Percentiles rank a stretch among this genome's conserved stretches.
Conservation (phyloP, 2,329 filamentous ascomycete genomes). For the Sarocladium strictum region DNA sequence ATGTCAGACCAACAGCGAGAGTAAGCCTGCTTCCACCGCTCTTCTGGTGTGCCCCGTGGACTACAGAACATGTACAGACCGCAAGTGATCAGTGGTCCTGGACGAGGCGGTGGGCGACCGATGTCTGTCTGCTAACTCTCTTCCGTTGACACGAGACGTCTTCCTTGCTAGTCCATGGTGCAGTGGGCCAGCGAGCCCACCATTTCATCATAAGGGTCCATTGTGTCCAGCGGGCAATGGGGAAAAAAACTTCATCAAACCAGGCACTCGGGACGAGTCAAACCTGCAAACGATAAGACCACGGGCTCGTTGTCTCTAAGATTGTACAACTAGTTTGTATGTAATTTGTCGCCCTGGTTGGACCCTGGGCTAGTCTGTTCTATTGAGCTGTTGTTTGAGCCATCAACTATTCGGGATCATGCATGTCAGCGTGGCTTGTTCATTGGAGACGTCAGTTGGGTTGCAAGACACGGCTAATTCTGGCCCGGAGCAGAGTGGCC, state of each 20-base stretch:
- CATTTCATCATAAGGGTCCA: slow-evolving; percentile 9
- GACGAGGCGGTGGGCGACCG: background rate
- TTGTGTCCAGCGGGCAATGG: background rate
- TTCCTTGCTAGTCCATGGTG: background rate
- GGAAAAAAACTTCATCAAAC: background rate
- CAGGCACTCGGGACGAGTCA: slow-evolving; percentile 1
- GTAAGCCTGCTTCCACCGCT: background rate
- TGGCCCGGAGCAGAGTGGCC: no score
- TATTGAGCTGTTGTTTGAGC: background rate
- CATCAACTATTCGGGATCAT: background rate
- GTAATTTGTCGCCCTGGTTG: no score
- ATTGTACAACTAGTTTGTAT: no score
- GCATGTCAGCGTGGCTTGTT: background rate
- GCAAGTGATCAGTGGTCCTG: background rate
- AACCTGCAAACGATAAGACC: no score
- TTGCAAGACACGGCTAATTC: background rate
- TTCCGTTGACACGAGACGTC: background rate
- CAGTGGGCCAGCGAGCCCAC: background rate
- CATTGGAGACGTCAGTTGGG: background rate
- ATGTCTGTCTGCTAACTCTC: background rate
- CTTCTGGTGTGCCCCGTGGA: background rate
- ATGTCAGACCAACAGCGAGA: background rate
- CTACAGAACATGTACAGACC: background rate
- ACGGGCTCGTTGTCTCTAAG: no score
- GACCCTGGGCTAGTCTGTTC: no score